Conservation (phyloP, 2,329 filamentous ascomycete genomes). For the Aurifilum marmelostoma region DNA sequence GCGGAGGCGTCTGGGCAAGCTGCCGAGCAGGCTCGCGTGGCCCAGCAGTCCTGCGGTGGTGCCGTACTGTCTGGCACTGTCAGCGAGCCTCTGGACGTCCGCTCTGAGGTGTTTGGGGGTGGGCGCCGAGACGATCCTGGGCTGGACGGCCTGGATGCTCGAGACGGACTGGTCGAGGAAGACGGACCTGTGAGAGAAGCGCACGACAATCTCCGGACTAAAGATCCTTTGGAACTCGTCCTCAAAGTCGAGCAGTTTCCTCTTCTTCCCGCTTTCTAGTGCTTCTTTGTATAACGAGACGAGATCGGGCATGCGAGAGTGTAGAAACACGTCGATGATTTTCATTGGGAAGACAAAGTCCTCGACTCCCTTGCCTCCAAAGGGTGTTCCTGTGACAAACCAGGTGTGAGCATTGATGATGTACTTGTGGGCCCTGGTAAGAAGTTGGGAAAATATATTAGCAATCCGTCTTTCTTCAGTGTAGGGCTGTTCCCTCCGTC, state of each 20-base stretch:
- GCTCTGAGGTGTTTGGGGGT: neutral
- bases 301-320: neutral
- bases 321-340: neutral
- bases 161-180: conserved; percentile 15
- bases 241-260: neutral
- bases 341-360: neutral
- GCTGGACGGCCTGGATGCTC: neutral
- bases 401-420: conserved; percentile 7
- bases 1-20: neutral
- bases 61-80: neutral
- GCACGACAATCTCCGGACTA: neutral
- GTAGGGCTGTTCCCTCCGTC: too few relatives aligned
- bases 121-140: neutral
- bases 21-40: neutral
- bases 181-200: neutral
- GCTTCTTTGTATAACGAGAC: neutral
- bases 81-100: conserved; percentile 1
- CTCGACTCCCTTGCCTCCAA: neutral
- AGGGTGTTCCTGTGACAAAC: conserved; percentile 17
- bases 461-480: neutral
- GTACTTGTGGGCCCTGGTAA: neutral
- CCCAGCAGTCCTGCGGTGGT: neutral
- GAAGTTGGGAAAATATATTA: neutral
- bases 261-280: neutral
- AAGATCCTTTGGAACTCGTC: neutral